Percentiles rank a stretch among this genome's conserved stretches.
phyloP scores from a whole-genome alignment of 75 land plant genomes.

The Selaginella moellendorffii region DNA sequence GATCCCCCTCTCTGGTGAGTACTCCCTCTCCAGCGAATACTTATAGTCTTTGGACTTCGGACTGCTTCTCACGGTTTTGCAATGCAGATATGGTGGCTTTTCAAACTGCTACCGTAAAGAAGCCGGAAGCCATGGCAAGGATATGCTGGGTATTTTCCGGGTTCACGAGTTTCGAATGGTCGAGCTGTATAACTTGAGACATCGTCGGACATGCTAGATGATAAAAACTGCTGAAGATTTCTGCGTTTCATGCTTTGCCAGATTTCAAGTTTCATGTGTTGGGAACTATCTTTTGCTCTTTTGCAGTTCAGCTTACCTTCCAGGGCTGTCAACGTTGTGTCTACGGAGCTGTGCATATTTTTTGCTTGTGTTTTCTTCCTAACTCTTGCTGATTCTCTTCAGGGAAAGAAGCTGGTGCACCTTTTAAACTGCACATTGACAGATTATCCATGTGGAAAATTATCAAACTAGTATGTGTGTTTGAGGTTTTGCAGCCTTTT shows the following conservation, averaged over 20 bases:
- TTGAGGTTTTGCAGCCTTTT: not conserved
- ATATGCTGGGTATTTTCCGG: not conserved
- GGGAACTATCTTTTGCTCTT: too few relatives aligned
- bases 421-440: not conserved
- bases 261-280: too few relatives aligned
- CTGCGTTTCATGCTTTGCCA: not conserved
- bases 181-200: not conserved
- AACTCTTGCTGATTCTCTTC: not conserved
- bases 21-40: too few relatives aligned
- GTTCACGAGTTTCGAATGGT: not conserved
- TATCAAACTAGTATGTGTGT: not conserved
- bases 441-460: not conserved
- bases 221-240: not conserved
- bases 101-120: not conserved
- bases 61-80: too few relatives aligned
- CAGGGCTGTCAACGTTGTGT: not conserved
- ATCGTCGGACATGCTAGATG: not conserved
- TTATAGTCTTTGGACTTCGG: too few relatives aligned
- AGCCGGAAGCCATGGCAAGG: not conserved
- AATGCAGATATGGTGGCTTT: not conserved
- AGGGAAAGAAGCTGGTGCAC: not conserved
- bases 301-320: not conserved
- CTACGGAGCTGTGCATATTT: not conserved
- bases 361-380: too few relatives aligned
- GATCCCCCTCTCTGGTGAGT: too few relatives aligned